These are phyloP conservation scores for Didymellaceae sp. DNA, from an alignment of 2,329 filamentous ascomycete genomes.

Conservation along the genomic window DNA sequence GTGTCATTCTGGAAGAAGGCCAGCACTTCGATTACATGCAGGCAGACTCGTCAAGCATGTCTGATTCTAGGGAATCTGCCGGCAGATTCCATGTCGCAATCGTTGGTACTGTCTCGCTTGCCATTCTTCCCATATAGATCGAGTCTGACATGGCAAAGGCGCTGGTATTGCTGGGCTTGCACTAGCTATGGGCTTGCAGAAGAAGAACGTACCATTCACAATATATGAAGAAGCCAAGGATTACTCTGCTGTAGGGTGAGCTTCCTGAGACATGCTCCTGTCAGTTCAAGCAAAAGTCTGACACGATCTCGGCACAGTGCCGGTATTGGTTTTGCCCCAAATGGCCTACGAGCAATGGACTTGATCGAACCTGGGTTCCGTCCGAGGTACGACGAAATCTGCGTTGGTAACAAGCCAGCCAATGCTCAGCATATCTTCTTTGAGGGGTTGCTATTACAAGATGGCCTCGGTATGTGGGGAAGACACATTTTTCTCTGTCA, in stretches of 20 bases:
- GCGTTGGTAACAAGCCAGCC: conserved; percentile 48
- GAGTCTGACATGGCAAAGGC: conserved; percentile 12
- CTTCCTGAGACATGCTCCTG: too few species aligned
- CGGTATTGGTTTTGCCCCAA: conserved; percentile 49
- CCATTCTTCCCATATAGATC: not conserved
- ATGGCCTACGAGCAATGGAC: conserved; percentile 52
- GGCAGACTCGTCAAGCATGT: too few species aligned
- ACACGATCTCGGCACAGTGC: too few species aligned
- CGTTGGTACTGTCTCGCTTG: not conserved
- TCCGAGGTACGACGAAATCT: conserved; percentile 48
- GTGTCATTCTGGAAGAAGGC: too few species aligned
- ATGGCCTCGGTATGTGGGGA: conserved; percentile 49
- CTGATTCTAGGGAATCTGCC: not conserved
- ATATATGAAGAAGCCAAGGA: conserved; percentile 36
- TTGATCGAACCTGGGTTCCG: conserved; percentile 51
- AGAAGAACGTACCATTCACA: conserved; percentile 30
- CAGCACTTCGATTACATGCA: too few species aligned
- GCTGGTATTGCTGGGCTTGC: conserved; percentile 41
- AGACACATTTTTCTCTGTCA: too few species aligned
- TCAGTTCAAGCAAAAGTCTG: too few species aligned
- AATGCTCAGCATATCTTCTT: conserved; percentile 51
- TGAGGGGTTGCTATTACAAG: conserved; percentile 51
- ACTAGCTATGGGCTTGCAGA: conserved; percentile 34
- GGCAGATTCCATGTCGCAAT: conserved; percentile 5
- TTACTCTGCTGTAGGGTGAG: conserved; percentile 32